Conservation (phyloP, 805 yeast genomes). For the Kregervanrija pseudodelftensis region DNA sequence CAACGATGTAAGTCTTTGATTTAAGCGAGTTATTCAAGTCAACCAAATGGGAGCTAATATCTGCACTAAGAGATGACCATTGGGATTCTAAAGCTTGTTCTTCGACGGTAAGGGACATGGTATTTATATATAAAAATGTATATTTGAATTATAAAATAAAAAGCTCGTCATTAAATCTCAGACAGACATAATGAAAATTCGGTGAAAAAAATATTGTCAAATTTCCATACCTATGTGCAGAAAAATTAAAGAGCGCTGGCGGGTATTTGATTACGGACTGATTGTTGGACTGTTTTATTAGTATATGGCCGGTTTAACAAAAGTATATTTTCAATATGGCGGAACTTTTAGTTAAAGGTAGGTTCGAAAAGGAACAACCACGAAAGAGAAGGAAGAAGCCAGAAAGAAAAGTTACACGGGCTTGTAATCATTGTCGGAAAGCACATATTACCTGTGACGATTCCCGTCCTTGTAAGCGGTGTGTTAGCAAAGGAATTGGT, state of each 20-base stretch:
- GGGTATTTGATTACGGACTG: no score
- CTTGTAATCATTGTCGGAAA: conserved; percentile 85
- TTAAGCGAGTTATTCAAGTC: conserved; percentile 66
- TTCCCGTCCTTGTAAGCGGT: conserved; percentile 55
- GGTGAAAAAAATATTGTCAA: no score
- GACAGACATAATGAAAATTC: no score
- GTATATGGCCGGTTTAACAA: no score
- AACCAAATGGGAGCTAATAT: conserved; percentile 41
- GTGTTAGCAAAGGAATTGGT: conserved; percentile 61
- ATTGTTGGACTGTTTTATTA: no score
- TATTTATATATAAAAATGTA: neutral
- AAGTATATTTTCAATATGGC: no score
- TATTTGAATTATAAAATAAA: no score
- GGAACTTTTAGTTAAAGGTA: no score
- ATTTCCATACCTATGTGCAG: no score
- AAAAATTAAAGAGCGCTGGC: no score
- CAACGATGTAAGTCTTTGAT: conserved; percentile 62
- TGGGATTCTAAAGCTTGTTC: conserved; percentile 63
- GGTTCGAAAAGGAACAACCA: neutral
- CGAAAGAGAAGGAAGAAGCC: conserved; percentile 27
- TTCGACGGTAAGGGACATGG: conserved; percentile 24
- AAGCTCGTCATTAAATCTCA: no score
- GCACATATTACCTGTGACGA: conserved; percentile 92
- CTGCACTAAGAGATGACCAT: conserved; percentile 61
- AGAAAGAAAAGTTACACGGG: conserved; percentile 65